phyloP scores from a whole-genome alignment of 2,329 filamentous ascomycete species.

The Metarhizium humberi region DNA sequence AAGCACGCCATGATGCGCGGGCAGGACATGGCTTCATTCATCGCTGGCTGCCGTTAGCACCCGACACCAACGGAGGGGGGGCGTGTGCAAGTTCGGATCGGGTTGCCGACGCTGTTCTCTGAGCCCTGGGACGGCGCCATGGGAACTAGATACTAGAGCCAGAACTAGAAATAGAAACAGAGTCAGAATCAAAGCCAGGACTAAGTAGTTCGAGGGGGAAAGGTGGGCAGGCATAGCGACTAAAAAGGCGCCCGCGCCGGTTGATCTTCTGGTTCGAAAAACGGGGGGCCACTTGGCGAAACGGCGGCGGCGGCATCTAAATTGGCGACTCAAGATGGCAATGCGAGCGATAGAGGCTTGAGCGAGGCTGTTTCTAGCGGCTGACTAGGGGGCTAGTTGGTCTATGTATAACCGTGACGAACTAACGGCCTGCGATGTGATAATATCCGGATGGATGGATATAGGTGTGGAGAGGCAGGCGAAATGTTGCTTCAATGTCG shows the following conservation, averaged over 20 bases:
- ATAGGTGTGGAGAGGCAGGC: no score
- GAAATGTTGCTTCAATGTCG: no score
- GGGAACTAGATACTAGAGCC: background rate
- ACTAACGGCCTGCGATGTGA: no score
- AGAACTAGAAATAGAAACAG: background rate
- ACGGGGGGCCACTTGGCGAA: background rate
- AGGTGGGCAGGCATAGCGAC: background rate
- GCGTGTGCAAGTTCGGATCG: background rate
- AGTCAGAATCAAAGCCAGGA: background rate
- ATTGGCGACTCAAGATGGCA: background rate
- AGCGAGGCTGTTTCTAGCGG: background rate
- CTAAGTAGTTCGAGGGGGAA: background rate
- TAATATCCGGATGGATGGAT: no score
- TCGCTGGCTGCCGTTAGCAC: background rate
- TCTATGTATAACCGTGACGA: background rate
- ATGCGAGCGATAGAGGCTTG: background rate
- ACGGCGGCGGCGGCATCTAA: background rate
- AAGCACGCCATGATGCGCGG: background rate
- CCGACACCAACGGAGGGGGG: background rate
- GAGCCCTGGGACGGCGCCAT: background rate
- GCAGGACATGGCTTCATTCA: background rate
- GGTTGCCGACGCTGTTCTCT: background rate
- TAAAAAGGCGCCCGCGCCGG: background rate
- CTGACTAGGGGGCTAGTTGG: background rate
- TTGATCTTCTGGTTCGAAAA: background rate